A percentile compares a stretch with the other conserved stretches of the same genome.
Conservation (phyloP, 805 yeast genomes). For the Wickerhamomyces rabaulensis region DNA sequence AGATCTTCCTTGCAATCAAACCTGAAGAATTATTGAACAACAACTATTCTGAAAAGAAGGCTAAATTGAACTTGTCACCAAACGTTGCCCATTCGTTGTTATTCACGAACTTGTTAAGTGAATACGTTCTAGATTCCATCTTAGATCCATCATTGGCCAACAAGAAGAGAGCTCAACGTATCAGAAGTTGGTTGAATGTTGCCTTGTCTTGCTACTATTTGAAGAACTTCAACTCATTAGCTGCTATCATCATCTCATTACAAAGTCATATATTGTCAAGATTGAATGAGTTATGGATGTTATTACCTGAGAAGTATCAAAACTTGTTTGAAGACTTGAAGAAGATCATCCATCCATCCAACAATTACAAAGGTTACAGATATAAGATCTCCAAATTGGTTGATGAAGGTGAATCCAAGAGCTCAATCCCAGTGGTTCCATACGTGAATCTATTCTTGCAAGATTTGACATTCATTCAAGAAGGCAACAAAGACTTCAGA, state of each 20-base stretch:
- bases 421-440: slow-evolving; percentile 62
- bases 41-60: slow-evolving; percentile 55
- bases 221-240: slow-evolving; percentile 72
- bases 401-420: slow-evolving; percentile 32
- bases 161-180: slow-evolving; percentile 46
- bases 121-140: slow-evolving; percentile 66
- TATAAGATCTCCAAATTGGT: slow-evolving; percentile 53
- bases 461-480: slow-evolving; percentile 76
- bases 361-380: slow-evolving; percentile 67
- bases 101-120: slow-evolving; percentile 69
- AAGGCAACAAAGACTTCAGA: slow-evolving; percentile 71
- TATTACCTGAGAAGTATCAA: slow-evolving; percentile 50
- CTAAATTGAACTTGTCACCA: slow-evolving; percentile 54
- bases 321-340: slow-evolving; percentile 60
- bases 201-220: slow-evolving; percentile 68
- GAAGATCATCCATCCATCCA: slow-evolving; percentile 68
- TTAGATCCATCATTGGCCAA: slow-evolving; percentile 44
- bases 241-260: slow-evolving; percentile 71
- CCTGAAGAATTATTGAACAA: slow-evolving; percentile 64
- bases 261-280: slow-evolving; percentile 70
- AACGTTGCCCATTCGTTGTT: slow-evolving; percentile 55
- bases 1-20: slow-evolving; percentile 55
- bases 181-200: slow-evolving; percentile 69
- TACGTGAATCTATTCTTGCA: slow-evolving; percentile 70
- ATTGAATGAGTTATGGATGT: slow-evolving; percentile 53